Evolutionary conservation across 2,329 filamentous ascomycete genomes (phyloP).

Genomic region (Hymenoscyphus linearis): DNA sequence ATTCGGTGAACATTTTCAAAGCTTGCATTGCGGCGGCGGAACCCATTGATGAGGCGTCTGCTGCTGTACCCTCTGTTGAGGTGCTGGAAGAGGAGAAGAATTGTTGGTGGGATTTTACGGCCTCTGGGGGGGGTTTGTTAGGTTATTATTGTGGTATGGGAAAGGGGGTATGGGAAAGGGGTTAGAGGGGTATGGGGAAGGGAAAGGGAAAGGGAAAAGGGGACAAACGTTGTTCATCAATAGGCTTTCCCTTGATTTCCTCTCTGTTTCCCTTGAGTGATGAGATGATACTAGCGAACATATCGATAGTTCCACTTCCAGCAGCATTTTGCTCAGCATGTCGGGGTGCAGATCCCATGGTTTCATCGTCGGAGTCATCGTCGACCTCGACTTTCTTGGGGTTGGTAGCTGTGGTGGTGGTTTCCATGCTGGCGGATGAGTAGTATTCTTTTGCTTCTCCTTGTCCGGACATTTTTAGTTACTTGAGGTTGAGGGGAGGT

Average conservation of each 20-base stretch:
- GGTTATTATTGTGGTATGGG: neutral
- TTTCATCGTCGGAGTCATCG: conserved; percentile 35
- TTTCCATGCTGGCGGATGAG: neutral
- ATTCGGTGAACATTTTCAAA: conserved; percentile 69
- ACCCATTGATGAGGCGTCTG: conserved; percentile 54
- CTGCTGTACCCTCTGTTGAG: too few species aligned
- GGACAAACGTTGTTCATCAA: conserved; percentile 49
- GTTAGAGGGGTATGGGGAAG: neutral
- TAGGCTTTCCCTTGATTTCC: conserved; percentile 42
- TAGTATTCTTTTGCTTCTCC: neutral
- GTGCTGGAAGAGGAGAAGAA: conserved; percentile 54
- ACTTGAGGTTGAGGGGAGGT: too few species aligned
- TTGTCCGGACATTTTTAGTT: neutral
- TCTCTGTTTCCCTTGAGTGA: conserved; percentile 50
- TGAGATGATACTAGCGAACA: conserved; percentile 53
- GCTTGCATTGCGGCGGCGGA: conserved; percentile 76
- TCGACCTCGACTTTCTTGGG: neutral
- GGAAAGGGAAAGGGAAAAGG: neutral
- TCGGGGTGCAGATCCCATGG: conserved; percentile 47
- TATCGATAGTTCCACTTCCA: conserved; percentile 39
- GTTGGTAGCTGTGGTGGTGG: neutral
- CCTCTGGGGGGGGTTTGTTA: conserved; percentile 42
- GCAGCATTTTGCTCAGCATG: conserved; percentile 51
- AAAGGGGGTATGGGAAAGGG: neutral
- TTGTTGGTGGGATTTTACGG: conserved; percentile 69